Base-by-base conservation (phyloP, 2,329 filamentous ascomycete genomes). In the Pseudopithomyces chartarum region DNA sequence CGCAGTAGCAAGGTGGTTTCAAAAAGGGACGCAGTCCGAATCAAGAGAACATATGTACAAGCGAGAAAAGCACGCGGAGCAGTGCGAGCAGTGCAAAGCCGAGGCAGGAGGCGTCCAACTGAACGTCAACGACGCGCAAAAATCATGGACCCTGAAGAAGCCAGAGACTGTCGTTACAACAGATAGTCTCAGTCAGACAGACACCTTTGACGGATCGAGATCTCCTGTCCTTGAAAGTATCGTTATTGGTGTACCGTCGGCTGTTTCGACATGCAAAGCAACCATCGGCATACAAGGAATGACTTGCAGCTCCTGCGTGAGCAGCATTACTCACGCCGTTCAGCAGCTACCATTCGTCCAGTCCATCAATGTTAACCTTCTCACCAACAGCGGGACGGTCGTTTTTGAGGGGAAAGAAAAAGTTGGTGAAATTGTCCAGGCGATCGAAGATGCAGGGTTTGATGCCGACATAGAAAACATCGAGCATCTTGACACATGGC, bases 271-370 rank as follows among this genome's bases (percentile, higher is more conserved):
- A 5, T 71, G 63, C 58, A 71, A 65, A 56, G 80, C 77, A 5
- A 79, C 79, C 3, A 71, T 83, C 51, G 78, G 80, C n/a, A 79
- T 86, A 33, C 77, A 77, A 23, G 84, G 84, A n/a, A 87, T 87
- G 84, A 86, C 83, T 2, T 86, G 84, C 66, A 82, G 82, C 55
- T 81, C 84, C 6, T 87, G 84, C 64, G 80, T 84, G 5, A 79
- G 77, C 36, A 75, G 78, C 26, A 79, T 87, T 52, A 82, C 80
- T 1, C 74, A 78, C 57, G 80, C 78, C 2, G 66, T 86, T 2
- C 64, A 84, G 59, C 73, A 81, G 54, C 68, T 81, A 1, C 64
- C 78, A 1, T 84, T 78, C 61, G 76, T 86, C 5, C 74, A 69
- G 11, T 72, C 77, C 13, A 78, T 81, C 47, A 77, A 81, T 46